Evolutionary conservation across 805 yeast genomes (phyloP).

Genomic region (Ogataea angusta): DNA sequence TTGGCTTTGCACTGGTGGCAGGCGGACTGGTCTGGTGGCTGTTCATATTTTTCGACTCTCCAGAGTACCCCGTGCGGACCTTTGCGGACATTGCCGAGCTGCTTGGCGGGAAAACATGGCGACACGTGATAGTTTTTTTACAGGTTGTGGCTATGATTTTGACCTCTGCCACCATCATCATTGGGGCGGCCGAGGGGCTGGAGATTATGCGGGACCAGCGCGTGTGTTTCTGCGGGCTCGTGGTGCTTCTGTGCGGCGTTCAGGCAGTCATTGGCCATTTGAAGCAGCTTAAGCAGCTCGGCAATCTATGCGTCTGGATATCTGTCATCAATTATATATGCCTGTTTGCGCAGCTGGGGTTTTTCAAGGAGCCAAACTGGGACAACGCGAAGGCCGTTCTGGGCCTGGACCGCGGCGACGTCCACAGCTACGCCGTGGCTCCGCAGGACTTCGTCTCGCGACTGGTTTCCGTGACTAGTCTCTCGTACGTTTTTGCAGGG

Average conservation of each 20-base stretch:
- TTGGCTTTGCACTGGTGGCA: slow-evolving; percentile 35
- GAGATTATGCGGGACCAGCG: slow-evolving; percentile 34
- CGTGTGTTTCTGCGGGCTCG: slow-evolving; percentile 39
- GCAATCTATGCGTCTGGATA: slow-evolving; percentile 18
- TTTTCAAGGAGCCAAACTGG: slow-evolving; percentile 22
- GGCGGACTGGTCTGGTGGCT: slow-evolving; percentile 38
- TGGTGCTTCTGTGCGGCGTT: slow-evolving; percentile 39
- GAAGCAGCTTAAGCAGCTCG: slow-evolving; percentile 37
- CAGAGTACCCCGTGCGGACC: slow-evolving; percentile 40
- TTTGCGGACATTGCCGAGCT: slow-evolving; percentile 42
- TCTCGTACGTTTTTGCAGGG: slow-evolving; percentile 50
- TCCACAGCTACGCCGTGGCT: slow-evolving; percentile 13
- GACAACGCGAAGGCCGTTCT: slow-evolving; percentile 17
- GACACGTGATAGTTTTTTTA: slow-evolving; percentile 32
- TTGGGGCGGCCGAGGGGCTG: slow-evolving; percentile 40
- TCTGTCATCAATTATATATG: slow-evolving; percentile 19
- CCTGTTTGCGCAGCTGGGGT: slow-evolving; percentile 19
- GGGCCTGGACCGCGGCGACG: slow-evolving; percentile 23
- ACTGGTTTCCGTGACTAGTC: slow-evolving; percentile 40
- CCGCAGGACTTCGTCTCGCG: slow-evolving; percentile 26
- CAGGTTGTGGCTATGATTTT: slow-evolving; percentile 41
- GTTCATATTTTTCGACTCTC: slow-evolving; percentile 39
- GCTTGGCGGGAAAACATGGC: slow-evolving; percentile 33
- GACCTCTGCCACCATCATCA: slow-evolving; percentile 39
- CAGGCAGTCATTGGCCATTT: slow-evolving; percentile 42